Conservation (phyloP, 2,329 filamentous ascomycete genomes). For the Colletotrichum sp. region DNA sequence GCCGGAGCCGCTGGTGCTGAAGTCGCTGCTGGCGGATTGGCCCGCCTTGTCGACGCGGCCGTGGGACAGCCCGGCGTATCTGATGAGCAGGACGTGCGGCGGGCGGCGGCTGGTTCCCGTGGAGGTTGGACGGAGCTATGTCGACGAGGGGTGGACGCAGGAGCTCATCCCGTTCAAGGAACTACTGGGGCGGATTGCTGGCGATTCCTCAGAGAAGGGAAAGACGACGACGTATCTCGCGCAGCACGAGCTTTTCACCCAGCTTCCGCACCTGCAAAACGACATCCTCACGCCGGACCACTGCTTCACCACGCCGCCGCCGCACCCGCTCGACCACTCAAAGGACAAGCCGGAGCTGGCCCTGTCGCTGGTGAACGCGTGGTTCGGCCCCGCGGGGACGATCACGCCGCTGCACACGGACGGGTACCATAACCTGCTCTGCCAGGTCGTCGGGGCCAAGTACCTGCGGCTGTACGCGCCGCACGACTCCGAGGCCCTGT, state of each 20-base stretch:
- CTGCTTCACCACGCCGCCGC: constrained; percentile 75
- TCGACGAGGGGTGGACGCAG: constrained; percentile 84
- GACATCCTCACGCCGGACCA: constrained; percentile 86
- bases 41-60: constrained; percentile 70
- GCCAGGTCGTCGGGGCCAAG: constrained; percentile 88
- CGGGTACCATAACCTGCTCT: constrained; percentile 90
- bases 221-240: constrained; percentile 69
- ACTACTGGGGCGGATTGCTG: constrained; percentile 70
- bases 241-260: constrained; percentile 85
- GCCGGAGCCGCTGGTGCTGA: constrained; percentile 71
- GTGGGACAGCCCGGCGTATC: constrained; percentile 78
- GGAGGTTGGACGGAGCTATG: constrained; percentile 86
- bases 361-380: constrained; percentile 70
- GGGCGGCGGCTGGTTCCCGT: constrained; percentile 84
- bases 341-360: constrained; percentile 12
- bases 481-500: constrained; percentile 57
- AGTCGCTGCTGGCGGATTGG: constrained; percentile 70
- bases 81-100: constrained; percentile 73
- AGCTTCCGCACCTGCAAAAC: constrained; percentile 75
- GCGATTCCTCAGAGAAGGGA: constrained; percentile 3
- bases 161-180: constrained; percentile 74
- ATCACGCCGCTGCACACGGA: constrained; percentile 95
- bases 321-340: constrained; percentile 41
- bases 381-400: constrained; percentile 87
- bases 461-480: constrained; percentile 91